These are phyloP conservation scores for Trichoderma guizhouense DNA, from an alignment of 2,329 filamentous ascomycete species.

Conservation along the genomic window DNA sequence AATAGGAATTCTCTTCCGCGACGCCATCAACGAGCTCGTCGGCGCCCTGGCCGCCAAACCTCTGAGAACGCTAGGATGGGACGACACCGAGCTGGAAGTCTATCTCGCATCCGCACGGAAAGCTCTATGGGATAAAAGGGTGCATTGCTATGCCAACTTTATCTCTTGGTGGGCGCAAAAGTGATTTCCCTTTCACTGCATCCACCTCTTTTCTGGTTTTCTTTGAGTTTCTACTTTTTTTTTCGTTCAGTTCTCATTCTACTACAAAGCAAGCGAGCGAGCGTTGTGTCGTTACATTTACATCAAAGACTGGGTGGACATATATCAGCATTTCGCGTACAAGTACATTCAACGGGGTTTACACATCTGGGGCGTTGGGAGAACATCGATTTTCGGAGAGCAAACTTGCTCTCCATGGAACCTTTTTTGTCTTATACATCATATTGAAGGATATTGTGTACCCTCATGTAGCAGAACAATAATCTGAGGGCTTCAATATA, in stretches of 20 bases:
- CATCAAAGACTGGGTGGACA: background rate
- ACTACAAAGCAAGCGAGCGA: background rate
- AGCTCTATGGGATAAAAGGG: constrained; percentile 26
- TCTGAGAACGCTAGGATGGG: constrained; percentile 31
- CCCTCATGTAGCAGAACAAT: background rate
- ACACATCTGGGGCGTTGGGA: background rate
- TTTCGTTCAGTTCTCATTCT: background rate
- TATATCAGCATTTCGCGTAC: background rate
- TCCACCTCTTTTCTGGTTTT: background rate
- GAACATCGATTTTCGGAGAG: background rate
- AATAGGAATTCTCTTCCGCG: constrained; percentile 39
- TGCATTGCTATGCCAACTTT: constrained; percentile 37
- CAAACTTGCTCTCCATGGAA: background rate
- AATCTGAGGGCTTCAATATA: background rate
- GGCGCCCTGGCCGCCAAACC: constrained; percentile 36
- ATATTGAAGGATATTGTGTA: background rate
- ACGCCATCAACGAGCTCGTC: constrained; percentile 35
- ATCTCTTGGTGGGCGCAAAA: constrained; percentile 40
- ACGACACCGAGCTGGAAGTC: constrained; percentile 29
- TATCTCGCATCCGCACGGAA: constrained; percentile 27
- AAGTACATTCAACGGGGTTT: background rate
- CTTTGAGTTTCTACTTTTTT: too few species aligned
- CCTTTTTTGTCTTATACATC: background rate
- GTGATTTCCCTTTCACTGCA: background rate
- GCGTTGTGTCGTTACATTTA: background rate